Conservation (phyloP, 2,329 filamentous ascomycete genomes). For the Apiospora phragmitis region DNA sequence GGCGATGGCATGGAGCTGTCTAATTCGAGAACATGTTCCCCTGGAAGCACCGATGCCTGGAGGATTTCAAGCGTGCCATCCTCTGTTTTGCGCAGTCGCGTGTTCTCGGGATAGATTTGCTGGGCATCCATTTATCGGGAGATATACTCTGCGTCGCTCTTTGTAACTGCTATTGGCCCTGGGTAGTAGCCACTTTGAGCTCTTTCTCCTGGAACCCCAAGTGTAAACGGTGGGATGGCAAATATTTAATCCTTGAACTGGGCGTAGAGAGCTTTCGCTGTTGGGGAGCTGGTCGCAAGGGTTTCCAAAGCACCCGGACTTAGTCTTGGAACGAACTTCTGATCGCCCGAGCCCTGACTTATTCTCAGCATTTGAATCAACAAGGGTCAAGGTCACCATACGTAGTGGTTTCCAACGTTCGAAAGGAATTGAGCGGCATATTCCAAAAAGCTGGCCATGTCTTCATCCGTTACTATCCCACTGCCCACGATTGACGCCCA, state of each 20-base stretch:
- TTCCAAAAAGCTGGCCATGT: constrained; percentile 51
- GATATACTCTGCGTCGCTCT: neutral
- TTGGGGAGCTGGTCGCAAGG: constrained; percentile 40
- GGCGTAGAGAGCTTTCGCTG: neutral
- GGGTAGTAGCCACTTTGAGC: neutral
- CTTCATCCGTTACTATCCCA: constrained; percentile 41
- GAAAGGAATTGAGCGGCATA: constrained; percentile 59
- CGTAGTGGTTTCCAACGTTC: constrained; percentile 62
- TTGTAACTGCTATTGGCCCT: neutral
- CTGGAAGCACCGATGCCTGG: constrained; percentile 15
- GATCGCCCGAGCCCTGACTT: constrained; percentile 52
- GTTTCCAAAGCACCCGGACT: constrained; percentile 40
- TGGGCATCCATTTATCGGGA: neutral
- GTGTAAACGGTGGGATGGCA: neutral
- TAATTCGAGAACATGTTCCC: constrained; percentile 28
- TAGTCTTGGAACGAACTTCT: constrained; percentile 58
- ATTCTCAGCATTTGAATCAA: constrained; percentile 9
- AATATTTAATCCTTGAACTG: neutral
- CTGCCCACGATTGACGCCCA: constrained; percentile 47
- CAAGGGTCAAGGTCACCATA: constrained; percentile 3
- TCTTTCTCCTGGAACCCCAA: neutral
- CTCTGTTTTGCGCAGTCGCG: neutral
- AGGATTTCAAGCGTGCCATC: neutral
- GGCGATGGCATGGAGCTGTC: neutral
- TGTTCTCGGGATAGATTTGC: neutral